Conservation (phyloP, 1,284 basidiomycete genomes). For the Fereydounia khargensis region DNA sequence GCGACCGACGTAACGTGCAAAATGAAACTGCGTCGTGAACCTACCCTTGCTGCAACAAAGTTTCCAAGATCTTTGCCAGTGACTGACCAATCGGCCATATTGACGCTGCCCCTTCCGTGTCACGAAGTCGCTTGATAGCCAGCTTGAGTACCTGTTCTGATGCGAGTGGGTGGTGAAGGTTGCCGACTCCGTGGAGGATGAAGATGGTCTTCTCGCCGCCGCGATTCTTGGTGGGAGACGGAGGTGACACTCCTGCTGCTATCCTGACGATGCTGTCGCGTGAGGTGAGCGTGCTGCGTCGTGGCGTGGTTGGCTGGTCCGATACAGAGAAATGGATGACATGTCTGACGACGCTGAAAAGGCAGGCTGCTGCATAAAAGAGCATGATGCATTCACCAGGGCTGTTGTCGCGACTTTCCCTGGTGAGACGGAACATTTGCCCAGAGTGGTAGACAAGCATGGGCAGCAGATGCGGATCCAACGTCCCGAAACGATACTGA, state of each 20-base stretch:
- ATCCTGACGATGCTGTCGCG: not conserved
- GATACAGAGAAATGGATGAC: no score
- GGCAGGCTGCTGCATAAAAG: conserved; percentile 8
- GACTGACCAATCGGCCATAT: conserved; percentile 12
- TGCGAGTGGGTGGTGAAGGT: conserved; percentile 5
- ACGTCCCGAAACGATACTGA: conserved; percentile 1
- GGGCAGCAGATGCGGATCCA: conserved; percentile 3
- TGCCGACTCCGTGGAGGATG: conserved; percentile 65
- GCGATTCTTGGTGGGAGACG: not conserved
- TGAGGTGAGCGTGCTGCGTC: conserved; percentile 1
- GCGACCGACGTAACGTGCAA: no score
- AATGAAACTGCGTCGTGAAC: no score
- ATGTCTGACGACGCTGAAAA: conserved; percentile 7
- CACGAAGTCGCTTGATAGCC: conserved; percentile 7
- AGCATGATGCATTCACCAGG: conserved; percentile 11
- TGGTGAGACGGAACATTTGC: conserved; percentile 7
- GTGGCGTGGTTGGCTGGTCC: no score
- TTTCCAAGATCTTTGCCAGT: no score
- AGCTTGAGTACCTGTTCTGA: conserved; percentile 2
- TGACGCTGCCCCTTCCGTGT: conserved; percentile 2
- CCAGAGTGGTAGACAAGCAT: conserved; percentile 7
- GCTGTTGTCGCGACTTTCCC: conserved; percentile 6
- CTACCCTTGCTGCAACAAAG: no score
- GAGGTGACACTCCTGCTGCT: conserved; percentile 1
- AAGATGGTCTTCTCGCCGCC: conserved; percentile 60